Evolutionary conservation across 192 early-diverging fungal species (phyloP).

Genomic region (Entophlyctis luteolus): DNA sequence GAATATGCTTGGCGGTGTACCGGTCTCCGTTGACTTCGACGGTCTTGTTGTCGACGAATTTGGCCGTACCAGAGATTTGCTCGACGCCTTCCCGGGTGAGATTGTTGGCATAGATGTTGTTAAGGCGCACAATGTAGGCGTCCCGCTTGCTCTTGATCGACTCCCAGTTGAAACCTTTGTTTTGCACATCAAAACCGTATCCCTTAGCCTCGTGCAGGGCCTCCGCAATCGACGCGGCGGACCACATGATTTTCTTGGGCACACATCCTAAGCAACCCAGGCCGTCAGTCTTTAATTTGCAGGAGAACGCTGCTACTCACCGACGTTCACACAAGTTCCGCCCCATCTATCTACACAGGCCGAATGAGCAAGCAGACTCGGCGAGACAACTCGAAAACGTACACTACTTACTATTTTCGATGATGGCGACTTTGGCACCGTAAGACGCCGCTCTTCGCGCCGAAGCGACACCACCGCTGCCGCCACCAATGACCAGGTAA

Average conservation of each 20-base stretch:
- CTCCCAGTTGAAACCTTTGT: conserved; percentile 70
- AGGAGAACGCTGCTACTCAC: conserved; percentile 30
- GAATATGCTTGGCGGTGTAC: conserved; percentile 70
- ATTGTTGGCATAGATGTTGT: conserved; percentile 94
- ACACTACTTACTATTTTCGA: conserved; percentile 59
- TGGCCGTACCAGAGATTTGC: conserved; percentile 77
- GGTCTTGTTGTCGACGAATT: conserved; percentile 71
- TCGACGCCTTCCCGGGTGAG: conserved; percentile 81
- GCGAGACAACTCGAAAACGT: too few species aligned
- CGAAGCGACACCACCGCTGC: conserved; percentile 83
- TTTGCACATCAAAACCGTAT: conserved; percentile 79
- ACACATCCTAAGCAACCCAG: conserved; percentile 42
- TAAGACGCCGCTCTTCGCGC: conserved; percentile 89
- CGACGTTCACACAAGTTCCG: conserved; percentile 90
- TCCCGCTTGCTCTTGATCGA: conserved; percentile 86
- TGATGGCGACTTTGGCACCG: conserved; percentile 84
- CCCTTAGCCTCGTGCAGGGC: conserved; percentile 80
- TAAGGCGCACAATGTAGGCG: conserved; percentile 92
- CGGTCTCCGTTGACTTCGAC: conserved; percentile 54
- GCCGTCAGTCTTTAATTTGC: background rate
- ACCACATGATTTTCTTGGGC: conserved; percentile 85
- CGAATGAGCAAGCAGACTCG: too few species aligned
- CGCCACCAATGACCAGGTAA: conserved; percentile 94
- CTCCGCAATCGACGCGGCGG: conserved; percentile 83
- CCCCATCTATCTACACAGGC: conserved; percentile 43